Evolutionary conservation across 306 rosid species (phyloP), one percentile per base, ranked within the genome.

Genomic region (Quercus robur): DNA sequence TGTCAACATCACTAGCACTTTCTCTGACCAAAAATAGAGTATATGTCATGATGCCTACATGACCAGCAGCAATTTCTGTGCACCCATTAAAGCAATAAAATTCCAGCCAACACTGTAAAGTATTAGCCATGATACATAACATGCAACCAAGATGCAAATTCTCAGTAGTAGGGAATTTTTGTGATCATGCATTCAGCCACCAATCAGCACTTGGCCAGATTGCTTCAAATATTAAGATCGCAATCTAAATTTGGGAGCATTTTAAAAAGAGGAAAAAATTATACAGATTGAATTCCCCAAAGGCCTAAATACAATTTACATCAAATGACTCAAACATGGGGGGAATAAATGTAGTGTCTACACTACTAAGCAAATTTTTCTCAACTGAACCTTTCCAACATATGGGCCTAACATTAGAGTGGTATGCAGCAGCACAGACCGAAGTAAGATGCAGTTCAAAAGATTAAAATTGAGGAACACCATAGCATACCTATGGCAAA

Each of bases 401-500:
- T 18, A 28, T 3, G 26, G 25, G 12, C 52, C 21, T 1, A 64
- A 7, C 6, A 67, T 35, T 74, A 70, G 20, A 63, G 83, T 54
- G 25, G 66, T 72, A 63, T 61, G 83, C 75, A 75, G 79, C 71
- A 70, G n/a, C 61, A 68, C 77, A 77, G 55, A 76, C 70, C 23
- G 35, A 73, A 80, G 63, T 49, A 74, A 46, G 61, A 64, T 76
- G 73, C 30, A 52, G n/a, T 49, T 31, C 15, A 77, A 79, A 49
- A 52, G 59, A 67, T 31, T 70, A 69, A 33, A 68, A 75, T 71
- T 25, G 54, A 21, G 28, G 82, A 72, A 15, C 9, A 21, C 18
- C 31, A 74, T 78, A 54, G 33, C 86, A 80, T 81, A 88, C 97
- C 93, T 74, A 73, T 5, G 59, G 63, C 46, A 69, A 69, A 73